A percentile compares a stretch with the other conserved stretches of the same genome.
phyloP scores from a whole-genome alignment of 108 stramenopile genomes.

The Pseudonitzschia pungens region DNA sequence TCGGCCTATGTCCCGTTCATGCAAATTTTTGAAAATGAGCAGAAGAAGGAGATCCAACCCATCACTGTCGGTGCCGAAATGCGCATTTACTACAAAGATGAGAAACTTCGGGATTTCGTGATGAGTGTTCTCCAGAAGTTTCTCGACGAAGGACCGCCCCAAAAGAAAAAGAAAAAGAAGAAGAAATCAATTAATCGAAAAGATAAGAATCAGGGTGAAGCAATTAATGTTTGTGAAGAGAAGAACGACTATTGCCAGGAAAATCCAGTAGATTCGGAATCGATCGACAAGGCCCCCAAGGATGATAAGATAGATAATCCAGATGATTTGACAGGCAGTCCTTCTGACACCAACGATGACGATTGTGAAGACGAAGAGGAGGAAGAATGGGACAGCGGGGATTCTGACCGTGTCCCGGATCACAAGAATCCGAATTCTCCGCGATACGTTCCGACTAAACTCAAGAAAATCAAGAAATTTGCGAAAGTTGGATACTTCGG shows the following conservation, averaged over 20 bases:
- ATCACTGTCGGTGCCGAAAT: conserved; percentile 43
- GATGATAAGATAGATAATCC: too few species aligned
- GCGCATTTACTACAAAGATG: conserved; percentile 54
- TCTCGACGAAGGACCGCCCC: background rate
- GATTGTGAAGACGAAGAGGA: background rate
- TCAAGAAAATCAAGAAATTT: conserved; percentile 56
- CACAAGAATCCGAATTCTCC: conserved; percentile 17
- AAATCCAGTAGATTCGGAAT: too few species aligned
- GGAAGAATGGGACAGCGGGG: conserved; percentile 3
- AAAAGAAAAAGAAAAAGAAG: conserved; percentile 2
- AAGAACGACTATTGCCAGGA: too few species aligned
- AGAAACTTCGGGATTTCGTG: conserved; percentile 48
- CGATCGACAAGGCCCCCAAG: background rate
- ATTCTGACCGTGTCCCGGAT: background rate
- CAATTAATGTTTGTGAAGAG: background rate
- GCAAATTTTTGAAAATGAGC: conserved; percentile 52
- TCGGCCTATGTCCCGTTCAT: conserved; percentile 68
- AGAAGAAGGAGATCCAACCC: conserved; percentile 53
- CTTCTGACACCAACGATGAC: background rate
- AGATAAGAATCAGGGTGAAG: background rate
- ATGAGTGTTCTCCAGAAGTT: conserved; percentile 38
- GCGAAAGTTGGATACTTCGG: conserved; percentile 40
- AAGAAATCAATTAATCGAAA: too few species aligned
- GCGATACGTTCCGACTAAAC: conserved; percentile 1
- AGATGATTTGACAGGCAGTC: background rate